Evolutionary conservation across 2,329 filamentous ascomycete species (phyloP).

Genomic region (Macroventuria anomochaeta): DNA sequence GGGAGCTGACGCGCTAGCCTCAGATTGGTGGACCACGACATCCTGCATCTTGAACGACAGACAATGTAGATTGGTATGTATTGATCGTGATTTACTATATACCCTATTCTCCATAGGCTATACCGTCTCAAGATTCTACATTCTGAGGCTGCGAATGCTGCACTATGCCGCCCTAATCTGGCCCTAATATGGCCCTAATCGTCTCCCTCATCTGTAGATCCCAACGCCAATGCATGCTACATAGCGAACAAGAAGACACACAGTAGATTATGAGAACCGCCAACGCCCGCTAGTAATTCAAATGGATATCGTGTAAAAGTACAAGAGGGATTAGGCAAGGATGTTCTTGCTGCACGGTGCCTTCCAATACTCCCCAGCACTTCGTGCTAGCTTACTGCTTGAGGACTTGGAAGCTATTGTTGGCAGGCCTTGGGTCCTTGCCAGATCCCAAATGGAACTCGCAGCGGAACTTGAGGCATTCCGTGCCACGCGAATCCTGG

Average conservation of each 20-base stretch:
- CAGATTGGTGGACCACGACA: slow-evolving; percentile 8
- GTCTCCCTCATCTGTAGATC: background rate
- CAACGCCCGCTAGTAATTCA: slow-evolving; percentile 14
- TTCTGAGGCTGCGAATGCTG: background rate
- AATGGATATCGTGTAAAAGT: slow-evolving; percentile 11
- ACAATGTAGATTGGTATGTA: background rate
- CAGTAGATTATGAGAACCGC: background rate
- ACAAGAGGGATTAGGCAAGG: background rate
- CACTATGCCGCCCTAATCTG: background rate
- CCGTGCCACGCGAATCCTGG: slow-evolving; percentile 52
- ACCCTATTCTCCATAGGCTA: background rate
- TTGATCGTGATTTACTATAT: background rate
- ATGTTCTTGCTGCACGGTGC: background rate
- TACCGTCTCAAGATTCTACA: too few relatives aligned
- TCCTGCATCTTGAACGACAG: background rate
- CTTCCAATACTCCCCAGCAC: background rate
- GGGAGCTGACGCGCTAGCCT: slow-evolving; percentile 12
- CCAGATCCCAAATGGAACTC: slow-evolving; percentile 53
- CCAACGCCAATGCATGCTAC: background rate
- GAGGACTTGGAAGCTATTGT: slow-evolving; percentile 33
- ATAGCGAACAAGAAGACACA: background rate
- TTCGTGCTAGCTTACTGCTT: background rate
- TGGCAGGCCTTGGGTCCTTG: slow-evolving; percentile 33
- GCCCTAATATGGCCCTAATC: background rate
- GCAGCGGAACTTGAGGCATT: slow-evolving; percentile 51